Evolutionary conservation across 805 yeast genomes (phyloP).

Genomic region (Sugiyamaella americana): DNA sequence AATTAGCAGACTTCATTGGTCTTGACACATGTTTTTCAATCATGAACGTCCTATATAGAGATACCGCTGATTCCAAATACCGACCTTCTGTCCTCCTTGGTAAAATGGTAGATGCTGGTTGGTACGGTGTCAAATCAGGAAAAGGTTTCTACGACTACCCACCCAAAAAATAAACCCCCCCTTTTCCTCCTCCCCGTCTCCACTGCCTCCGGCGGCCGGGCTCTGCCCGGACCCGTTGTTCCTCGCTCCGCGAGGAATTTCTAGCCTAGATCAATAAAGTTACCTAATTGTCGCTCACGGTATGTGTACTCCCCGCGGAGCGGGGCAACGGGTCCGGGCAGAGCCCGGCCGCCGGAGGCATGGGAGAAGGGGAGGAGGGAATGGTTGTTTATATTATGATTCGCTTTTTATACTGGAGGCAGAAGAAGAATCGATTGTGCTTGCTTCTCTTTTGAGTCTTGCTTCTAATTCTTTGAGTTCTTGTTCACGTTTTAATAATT

Average conservation of each 20-base stretch:
- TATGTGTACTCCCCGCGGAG: too few relatives aligned
- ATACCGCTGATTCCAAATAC: slow-evolving; percentile 39
- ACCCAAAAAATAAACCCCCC: background rate
- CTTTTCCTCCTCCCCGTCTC: background rate
- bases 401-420: slow-evolving; percentile 9
- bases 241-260: background rate
- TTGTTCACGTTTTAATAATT: slow-evolving; percentile 74
- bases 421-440: slow-evolving; percentile 1
- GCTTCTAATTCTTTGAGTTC: slow-evolving; percentile 77
- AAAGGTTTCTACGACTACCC: slow-evolving; percentile 38
- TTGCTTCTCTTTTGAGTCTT: slow-evolving; percentile 14
- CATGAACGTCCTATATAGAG: slow-evolving; percentile 36
- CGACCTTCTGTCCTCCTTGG: slow-evolving; percentile 35
- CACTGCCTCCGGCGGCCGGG: background rate
- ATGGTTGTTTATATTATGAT: background rate
- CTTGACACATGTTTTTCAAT: slow-evolving; percentile 40
- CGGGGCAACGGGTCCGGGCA: background rate
- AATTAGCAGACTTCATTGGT: slow-evolving; percentile 40
- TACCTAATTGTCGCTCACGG: background rate
- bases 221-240: background rate
- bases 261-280: background rate
- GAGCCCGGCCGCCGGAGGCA: slow-evolving; percentile 1
- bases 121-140: slow-evolving; percentile 37
- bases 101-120: slow-evolving; percentile 39
- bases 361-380: background rate